phyloP scores from a whole-genome alignment of 2,329 filamentous ascomycete species.

The Purpureocillium lavendulum region DNA sequence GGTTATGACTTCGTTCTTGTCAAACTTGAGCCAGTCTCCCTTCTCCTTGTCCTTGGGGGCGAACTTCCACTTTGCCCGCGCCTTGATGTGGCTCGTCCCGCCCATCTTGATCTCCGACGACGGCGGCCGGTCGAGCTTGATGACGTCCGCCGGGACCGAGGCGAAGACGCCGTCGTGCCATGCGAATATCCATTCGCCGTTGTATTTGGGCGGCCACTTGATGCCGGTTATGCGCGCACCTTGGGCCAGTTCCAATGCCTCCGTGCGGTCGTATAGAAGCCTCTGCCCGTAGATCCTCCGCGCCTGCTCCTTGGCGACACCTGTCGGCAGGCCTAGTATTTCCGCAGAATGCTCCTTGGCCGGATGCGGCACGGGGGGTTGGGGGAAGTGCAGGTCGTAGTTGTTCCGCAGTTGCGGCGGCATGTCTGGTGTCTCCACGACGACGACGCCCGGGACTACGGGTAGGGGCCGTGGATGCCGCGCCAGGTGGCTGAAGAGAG shows the following conservation, averaged over 20 bases:
- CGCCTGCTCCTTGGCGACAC: slow-evolving; percentile 36
- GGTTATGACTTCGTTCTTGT: slow-evolving; percentile 57
- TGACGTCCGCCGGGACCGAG: slow-evolving; percentile 38
- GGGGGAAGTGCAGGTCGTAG: slow-evolving; percentile 43
- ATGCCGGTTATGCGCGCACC: slow-evolving; percentile 43
- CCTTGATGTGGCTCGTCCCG: slow-evolving; percentile 37
- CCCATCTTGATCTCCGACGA: slow-evolving; percentile 36
- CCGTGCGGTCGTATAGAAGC: slow-evolving; percentile 34
- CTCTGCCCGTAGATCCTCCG: slow-evolving; percentile 37
- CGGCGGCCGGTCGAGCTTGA: slow-evolving; percentile 40
- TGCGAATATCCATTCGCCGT: slow-evolving; percentile 48
- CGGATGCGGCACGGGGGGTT: slow-evolving; percentile 30
- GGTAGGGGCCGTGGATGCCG: slow-evolving; percentile 47
- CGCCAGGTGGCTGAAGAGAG: slow-evolving; percentile 44
- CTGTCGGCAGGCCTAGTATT: slow-evolving; percentile 33
- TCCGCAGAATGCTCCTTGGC: slow-evolving; percentile 31
- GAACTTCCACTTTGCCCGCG: slow-evolving; percentile 46
- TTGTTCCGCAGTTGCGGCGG: slow-evolving; percentile 34
- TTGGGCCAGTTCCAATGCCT: slow-evolving; percentile 36
- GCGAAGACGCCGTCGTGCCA: slow-evolving; percentile 47
- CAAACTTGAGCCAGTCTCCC: slow-evolving; percentile 49
- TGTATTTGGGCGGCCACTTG: slow-evolving; percentile 40
- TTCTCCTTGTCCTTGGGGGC: slow-evolving; percentile 33
- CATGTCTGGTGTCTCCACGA: slow-evolving; percentile 35
- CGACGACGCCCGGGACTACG: slow-evolving; percentile 35